Evolutionary conservation across 352 stramenopile genomes (phyloP), one percentile per base, ranked within the genome.

Genomic region (Thalassiosira pacifica): DNA sequence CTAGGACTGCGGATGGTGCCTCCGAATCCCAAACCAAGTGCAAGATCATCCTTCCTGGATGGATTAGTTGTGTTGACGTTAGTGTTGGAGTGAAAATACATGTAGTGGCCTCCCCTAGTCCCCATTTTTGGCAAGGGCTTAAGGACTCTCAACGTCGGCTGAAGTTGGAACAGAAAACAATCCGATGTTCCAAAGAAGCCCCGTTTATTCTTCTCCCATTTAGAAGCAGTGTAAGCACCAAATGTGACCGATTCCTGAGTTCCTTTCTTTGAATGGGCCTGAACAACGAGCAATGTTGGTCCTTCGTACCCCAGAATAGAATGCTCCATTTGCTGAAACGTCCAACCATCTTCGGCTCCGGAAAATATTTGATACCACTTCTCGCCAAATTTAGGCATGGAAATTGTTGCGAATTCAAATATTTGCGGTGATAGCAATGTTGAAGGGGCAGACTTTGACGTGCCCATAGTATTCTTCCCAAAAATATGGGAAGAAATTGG

Each of bases 11-110:
- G 67, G 0, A 85, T 70, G 13, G 86, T 93, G 19, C 91, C 91
- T 42, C 91, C 91, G 84, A 95, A 95, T 24, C 91, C 91, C 65
- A 95, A 90, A 11, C 91, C 91, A 73, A 93, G 80, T n/a, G 85
- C 80, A 66, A 93, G 73, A 72, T 89, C 80, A 81, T 93, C 91
- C 68, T 94, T 85, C 85, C 88, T 76, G 69, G 64, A 65, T 32
- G 69, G 80, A 72, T 83, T 87, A 9, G 27, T 69, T 16, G 55
- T 82, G 6, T 68, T 60, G 31, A 79, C 86, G 57, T 91, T 86
- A 5, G 82, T 88, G 61, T 79, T 86, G 0, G 86, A 91, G 74
- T 95, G 93, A 70, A 90, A 93, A 73, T 95, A 95, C 91, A 94
- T 94, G 69, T 92, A 95, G 78, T 93, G 87, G 16, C 60, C 85